Percentiles rank a stretch among this genome's conserved stretches.
These are phyloP conservation scores for Ceratocystis lukuohia DNA, from an alignment of 2,329 filamentous ascomycete genomes.

Conservation along the genomic window DNA sequence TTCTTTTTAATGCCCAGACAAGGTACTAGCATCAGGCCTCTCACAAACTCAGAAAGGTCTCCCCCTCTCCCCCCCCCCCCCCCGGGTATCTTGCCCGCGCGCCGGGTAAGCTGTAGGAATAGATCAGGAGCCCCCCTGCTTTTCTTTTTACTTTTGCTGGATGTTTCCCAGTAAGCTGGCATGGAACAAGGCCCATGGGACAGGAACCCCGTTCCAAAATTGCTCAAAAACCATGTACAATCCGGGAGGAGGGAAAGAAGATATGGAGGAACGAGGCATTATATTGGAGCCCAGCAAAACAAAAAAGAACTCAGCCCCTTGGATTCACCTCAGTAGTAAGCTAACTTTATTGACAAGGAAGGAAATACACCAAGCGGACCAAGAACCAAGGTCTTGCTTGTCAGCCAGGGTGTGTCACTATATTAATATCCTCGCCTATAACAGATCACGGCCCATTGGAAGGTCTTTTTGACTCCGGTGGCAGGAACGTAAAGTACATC, in stretches of 20 bases:
- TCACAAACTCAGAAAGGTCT: neutral
- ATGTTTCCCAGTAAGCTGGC: neutral
- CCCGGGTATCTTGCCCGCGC: neutral
- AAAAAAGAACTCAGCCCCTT: neutral
- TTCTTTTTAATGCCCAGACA: neutral
- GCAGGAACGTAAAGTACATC: neutral
- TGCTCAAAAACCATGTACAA: neutral
- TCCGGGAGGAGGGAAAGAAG: neutral
- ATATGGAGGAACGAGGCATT: neutral
- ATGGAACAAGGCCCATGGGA: neutral
- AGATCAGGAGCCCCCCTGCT: neutral
- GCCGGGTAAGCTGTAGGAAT: neutral
- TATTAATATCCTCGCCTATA: slow-evolving; percentile 3
- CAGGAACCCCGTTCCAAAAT: neutral
- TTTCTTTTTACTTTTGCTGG: neutral
- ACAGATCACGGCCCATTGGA: neutral
- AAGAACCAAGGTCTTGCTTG: neutral
- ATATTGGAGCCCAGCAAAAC: neutral
- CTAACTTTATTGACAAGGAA: neutral
- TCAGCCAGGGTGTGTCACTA: neutral
- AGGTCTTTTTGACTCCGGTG: neutral
- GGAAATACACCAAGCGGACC: too few relatives aligned
- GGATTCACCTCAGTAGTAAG: neutral
- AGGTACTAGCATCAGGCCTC: neutral
- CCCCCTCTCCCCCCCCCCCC: neutral